Evolutionary conservation across 2,329 filamentous ascomycete species (phyloP).

Genomic region (Aspergillus fructus): DNA sequence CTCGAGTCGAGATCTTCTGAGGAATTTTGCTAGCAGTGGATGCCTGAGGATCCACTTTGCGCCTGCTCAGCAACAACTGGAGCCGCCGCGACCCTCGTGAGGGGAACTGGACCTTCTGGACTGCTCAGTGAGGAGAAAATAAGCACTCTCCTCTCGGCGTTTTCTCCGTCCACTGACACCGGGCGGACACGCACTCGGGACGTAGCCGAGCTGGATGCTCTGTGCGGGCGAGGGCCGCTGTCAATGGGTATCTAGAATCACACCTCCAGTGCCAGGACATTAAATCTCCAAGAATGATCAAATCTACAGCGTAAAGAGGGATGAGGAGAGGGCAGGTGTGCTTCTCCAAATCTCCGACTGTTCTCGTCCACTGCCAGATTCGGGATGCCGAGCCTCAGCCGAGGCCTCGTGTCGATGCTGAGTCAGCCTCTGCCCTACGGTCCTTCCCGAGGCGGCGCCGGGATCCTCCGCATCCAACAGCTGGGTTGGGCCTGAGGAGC

Average conservation of each 20-base stretch:
- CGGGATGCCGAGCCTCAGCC: not conserved
- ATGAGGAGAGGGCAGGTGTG: not conserved
- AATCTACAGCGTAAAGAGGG: not conserved
- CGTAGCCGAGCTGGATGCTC: not conserved
- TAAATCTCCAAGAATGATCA: not conserved
- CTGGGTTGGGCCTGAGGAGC: not conserved
- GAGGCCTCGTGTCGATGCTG: not conserved
- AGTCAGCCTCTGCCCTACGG: constrained; percentile 10
- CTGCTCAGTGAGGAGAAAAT: constrained; percentile 18
- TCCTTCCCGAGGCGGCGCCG: constrained; percentile 11
- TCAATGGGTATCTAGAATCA: not conserved
- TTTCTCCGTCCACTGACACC: not conserved
- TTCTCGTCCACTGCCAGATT: not conserved
- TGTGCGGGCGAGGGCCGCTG: too few relatives aligned
- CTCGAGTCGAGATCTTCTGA: constrained; percentile 11
- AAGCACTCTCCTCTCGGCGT: not conserved
- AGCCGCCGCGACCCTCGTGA: not conserved
- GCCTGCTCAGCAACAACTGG: not conserved
- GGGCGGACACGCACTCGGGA: not conserved
- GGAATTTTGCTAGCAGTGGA: not conserved
- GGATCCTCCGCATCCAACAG: constrained; percentile 11
- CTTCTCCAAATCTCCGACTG: not conserved
- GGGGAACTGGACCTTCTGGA: constrained; percentile 4
- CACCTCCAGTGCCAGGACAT: not conserved
- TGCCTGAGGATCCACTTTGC: constrained; percentile 7